phyloP scores from a whole-genome alignment of 2,329 filamentous ascomycete genomes.

The Rhexocercosporidium sp. region DNA sequence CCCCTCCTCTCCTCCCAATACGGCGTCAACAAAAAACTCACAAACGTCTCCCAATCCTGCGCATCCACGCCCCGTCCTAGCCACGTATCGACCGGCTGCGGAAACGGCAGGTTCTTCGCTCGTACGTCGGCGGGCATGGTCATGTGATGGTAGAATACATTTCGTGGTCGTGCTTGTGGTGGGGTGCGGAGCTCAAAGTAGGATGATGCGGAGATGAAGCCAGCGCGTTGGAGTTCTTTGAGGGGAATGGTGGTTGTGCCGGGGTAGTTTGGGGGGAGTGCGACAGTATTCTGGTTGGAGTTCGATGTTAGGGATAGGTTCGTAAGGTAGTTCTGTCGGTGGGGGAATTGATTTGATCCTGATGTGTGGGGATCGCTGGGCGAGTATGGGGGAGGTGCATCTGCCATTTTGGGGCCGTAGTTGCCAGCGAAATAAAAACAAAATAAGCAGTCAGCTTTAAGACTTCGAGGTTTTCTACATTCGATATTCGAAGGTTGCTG shows the following conservation, averaged over 20 bases:
- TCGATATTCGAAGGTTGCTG: too few species aligned
- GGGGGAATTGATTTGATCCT: not conserved
- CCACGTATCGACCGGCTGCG: slow-evolving; percentile 4
- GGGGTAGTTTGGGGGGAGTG: not conserved
- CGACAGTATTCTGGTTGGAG: not conserved
- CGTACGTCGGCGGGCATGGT: not conserved
- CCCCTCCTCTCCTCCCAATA: slow-evolving; percentile 41
- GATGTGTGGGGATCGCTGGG: not conserved
- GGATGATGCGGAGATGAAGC: slow-evolving; percentile 7
- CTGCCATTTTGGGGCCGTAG: not conserved
- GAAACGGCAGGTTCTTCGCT: not conserved
- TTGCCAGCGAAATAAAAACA: too few species aligned
- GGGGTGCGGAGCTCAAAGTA: slow-evolving; percentile 2
- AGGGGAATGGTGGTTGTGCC: not conserved
- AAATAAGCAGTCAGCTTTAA: too few species aligned
- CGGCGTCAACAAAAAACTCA: slow-evolving; percentile 3
- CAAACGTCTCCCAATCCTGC: slow-evolving; percentile 9
- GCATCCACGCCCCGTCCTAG: not conserved
- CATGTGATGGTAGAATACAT: slow-evolving; percentile 15
- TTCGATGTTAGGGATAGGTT: not conserved
- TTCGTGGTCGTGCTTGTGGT: not conserved
- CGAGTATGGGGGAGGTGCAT: slow-evolving; percentile 3
- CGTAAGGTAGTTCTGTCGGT: slow-evolving; percentile 3
- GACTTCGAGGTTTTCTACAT: not conserved
- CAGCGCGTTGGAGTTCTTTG: not conserved